Conservation (phyloP, 768 basidiomycete species). For the Suillus discolor region DNA sequence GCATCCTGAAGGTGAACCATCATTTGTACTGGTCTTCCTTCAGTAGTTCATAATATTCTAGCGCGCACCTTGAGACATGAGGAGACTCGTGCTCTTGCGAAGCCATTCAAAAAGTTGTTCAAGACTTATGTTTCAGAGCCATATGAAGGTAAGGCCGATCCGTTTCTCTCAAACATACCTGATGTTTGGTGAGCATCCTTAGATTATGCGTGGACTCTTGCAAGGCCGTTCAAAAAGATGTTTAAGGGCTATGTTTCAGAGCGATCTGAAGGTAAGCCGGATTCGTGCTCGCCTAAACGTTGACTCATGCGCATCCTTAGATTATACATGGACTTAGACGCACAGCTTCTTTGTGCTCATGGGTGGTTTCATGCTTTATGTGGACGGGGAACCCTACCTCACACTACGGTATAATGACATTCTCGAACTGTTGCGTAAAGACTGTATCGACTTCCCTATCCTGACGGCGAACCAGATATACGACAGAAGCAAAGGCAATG, state of each 20-base stretch:
- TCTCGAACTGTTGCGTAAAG: neutral
- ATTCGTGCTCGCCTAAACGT: neutral
- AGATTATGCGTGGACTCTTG: too few species aligned
- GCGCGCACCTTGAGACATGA: too few species aligned
- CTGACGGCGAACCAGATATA: conserved; percentile 19
- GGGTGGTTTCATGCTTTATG: conserved; percentile 23
- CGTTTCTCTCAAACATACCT: too few species aligned
- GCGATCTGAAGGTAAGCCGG: neutral
- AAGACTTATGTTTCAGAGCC: neutral
- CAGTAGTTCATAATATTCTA: too few species aligned
- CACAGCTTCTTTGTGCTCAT: conserved; percentile 14
- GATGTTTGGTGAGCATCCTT: too few species aligned
- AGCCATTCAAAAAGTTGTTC: neutral
- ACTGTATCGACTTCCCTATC: neutral
- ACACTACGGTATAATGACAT: neutral
- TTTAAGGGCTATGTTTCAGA: neutral
- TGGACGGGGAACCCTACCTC: neutral
- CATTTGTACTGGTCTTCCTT: too few species aligned
- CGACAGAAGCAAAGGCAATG: conserved; percentile 36
- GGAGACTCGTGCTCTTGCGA: neutral
- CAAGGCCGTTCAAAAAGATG: too few species aligned
- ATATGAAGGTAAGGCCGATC: neutral
- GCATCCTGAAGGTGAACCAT: too few species aligned
- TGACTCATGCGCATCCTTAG: neutral
- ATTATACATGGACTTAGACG: conserved; percentile 2